Percentiles rank a stretch among this genome's conserved stretches.
phyloP scores from a whole-genome alignment of 805 yeast species.

The Candida coleopterorum region DNA sequence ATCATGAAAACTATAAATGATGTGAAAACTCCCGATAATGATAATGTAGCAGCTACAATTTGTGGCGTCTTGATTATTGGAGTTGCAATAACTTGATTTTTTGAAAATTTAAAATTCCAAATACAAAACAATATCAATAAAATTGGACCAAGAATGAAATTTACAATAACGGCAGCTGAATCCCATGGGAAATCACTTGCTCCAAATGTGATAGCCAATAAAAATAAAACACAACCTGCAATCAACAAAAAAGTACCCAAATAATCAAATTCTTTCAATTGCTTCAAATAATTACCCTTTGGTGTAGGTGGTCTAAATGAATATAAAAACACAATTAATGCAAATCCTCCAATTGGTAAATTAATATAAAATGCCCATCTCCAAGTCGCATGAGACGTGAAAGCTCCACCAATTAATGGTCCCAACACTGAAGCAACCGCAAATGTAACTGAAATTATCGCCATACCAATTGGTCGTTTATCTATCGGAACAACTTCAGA shows the following conservation, averaged over 20 bases:
- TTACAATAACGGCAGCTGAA: slow-evolving; percentile 30
- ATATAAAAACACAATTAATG: slow-evolving; percentile 24
- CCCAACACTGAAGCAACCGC: slow-evolving; percentile 51
- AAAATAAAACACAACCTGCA: slow-evolving; percentile 43
- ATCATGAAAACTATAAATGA: slow-evolving; percentile 32
- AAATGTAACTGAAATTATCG: slow-evolving; percentile 45
- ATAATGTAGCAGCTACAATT: slow-evolving; percentile 34
- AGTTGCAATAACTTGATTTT: slow-evolving; percentile 42
- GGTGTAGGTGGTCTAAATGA: slow-evolving; percentile 45
- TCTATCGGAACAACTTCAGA: slow-evolving; percentile 53
- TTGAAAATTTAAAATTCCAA: slow-evolving; percentile 40
- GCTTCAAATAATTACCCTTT: slow-evolving; percentile 29
- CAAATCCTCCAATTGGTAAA: slow-evolving; percentile 37
- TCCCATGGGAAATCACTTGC: slow-evolving; percentile 49
- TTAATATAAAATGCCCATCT: slow-evolving; percentile 56
- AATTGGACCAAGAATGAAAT: slow-evolving; percentile 31
- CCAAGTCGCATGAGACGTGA: slow-evolving; percentile 44
- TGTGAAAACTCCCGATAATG: slow-evolving; percentile 26
- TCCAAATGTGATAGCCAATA: slow-evolving; percentile 59
- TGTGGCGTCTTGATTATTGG: slow-evolving; percentile 36
- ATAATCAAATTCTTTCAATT: slow-evolving; percentile 47
- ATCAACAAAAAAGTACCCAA: slow-evolving; percentile 47
- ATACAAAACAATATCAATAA: slow-evolving; percentile 34
- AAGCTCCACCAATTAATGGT: slow-evolving; percentile 50
- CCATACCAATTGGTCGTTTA: slow-evolving; percentile 51